Evolutionary conservation across 352 stramenopile species (phyloP), one percentile per base, ranked within the genome.

Genomic region (Plasmopara halstedii): DNA sequence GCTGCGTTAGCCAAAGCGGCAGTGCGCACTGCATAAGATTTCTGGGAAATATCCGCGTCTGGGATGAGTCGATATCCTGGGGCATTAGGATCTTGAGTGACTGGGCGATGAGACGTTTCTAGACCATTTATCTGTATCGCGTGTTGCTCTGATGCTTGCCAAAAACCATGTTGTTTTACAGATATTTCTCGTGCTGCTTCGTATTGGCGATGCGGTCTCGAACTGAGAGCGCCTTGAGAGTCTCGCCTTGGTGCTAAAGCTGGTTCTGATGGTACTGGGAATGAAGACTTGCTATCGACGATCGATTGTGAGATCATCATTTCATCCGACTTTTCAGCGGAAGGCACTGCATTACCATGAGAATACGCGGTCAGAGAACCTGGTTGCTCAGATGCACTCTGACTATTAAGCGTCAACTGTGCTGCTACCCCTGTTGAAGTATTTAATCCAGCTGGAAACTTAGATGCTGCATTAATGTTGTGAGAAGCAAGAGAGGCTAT

Each of bases 21-120:
- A 7, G 57, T 46, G 32, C 57, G 52, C 42, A 59, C 48, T n/a
- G 46, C 58, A 44, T 59, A 62, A 1, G 57, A 52, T 35, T 47
- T 23, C 38, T 11, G 26, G 21, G 34, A 22, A 46, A 27, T 62
- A 10, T 40, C 39, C 14, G 44, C 26, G 35, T 33, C 46, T 20
- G 57, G 38, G 14, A 47, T 39, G 17, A 62, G 20, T 32, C 47
- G 4, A 8, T 55, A 55, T 1, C 46, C 57, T 8, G 31, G 15
- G 21, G 47, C 26, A 20, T 49, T 53, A 4, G 42, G 18, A n/a
- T 55, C 57, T 46, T 58, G 46, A 23, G 10, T 22, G 8, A 31
- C 25, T 6, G 40, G 43, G 15, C 57, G 52, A 11, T 62, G 37
- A 21, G 20, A 33, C 14, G 39, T 52, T 1, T 39, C 38, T 26